Evolutionary conservation across 2,329 filamentous ascomycete species (phyloP).

Genomic region (Sordariomycetes sp.): DNA sequence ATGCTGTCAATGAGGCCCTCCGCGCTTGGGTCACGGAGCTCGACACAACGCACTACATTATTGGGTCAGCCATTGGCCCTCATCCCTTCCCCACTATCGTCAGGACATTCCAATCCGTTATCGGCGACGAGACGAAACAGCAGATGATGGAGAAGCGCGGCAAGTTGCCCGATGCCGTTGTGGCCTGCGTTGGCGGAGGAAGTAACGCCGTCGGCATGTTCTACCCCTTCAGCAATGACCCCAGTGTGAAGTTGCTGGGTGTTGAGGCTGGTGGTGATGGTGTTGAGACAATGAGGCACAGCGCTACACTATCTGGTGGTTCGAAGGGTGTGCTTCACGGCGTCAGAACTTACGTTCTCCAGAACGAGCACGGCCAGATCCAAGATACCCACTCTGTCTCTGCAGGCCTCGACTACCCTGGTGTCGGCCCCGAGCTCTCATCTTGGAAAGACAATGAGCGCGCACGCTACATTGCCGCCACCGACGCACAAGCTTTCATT

Average conservation of each 20-base stretch:
- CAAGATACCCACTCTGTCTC: conserved; percentile 93
- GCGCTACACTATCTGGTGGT: conserved; percentile 78
- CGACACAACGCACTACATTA: conserved; percentile 94
- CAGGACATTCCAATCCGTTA: conserved; percentile 93
- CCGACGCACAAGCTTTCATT: conserved; percentile 79
- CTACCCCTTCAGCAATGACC: conserved; percentile 85
- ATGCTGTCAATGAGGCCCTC: conserved; percentile 91
- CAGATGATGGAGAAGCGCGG: conserved; percentile 80
- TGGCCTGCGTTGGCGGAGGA: conserved; percentile 92
- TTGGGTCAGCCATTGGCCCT: conserved; percentile 92
- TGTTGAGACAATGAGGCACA: conserved; percentile 75
- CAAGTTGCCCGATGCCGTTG: conserved; percentile 89
- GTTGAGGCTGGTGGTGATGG: conserved; percentile 95
- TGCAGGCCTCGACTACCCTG: conserved; percentile 92
- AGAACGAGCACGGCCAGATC: conserved; percentile 89
- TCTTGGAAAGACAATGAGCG: conserved; percentile 87
- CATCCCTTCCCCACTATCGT: conserved; percentile 98
- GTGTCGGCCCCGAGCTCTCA: conserved; percentile 86
- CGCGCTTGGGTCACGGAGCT: conserved; percentile 91
- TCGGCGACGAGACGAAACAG: conserved; percentile 86
- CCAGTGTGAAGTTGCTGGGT: conserved; percentile 76
- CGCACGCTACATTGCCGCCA: conserved; percentile 83
- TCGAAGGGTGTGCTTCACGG: conserved; percentile 91
- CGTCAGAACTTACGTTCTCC: conserved; percentile 89
- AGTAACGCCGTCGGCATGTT: conserved; percentile 98